Evolutionary conservation across 306 rosid genomes (phyloP).

Genomic region (Citrullus amarus): DNA sequence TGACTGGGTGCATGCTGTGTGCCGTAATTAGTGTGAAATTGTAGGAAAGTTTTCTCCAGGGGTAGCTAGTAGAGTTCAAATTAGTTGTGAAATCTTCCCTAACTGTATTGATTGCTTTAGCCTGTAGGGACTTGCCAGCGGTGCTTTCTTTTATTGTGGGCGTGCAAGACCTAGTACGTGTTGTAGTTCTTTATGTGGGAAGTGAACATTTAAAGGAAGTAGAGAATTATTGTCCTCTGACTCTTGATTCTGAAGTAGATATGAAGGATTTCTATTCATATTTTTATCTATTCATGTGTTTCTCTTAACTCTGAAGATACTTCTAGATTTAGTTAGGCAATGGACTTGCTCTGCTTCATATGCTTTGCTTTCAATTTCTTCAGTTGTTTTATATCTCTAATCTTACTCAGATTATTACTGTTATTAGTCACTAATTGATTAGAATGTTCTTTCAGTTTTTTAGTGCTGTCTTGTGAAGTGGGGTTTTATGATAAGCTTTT

Average conservation of each 20-base stretch:
- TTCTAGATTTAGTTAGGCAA: not conserved
- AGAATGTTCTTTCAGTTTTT: not conserved
- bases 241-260: not conserved
- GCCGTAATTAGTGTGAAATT: not conserved
- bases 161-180: not conserved
- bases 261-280: not conserved
- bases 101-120: not conserved
- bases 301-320: not conserved
- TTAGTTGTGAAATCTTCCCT: not conserved
- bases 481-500: conserved; percentile 1
- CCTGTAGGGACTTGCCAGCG: not conserved
- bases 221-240: not conserved
- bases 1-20: not conserved
- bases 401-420: not conserved
- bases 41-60: not conserved
- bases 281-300: not conserved
- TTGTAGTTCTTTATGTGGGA: not conserved
- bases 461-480: not conserved
- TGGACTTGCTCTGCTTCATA: not conserved
- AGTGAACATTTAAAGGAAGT: not conserved
- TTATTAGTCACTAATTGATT: not conserved
- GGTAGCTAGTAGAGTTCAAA: not conserved
- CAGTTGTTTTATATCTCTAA: not conserved
- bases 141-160: not conserved
- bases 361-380: not conserved